Base-by-base conservation (phyloP, 768 basidiomycete species). In the Suillus plorans region DNA sequence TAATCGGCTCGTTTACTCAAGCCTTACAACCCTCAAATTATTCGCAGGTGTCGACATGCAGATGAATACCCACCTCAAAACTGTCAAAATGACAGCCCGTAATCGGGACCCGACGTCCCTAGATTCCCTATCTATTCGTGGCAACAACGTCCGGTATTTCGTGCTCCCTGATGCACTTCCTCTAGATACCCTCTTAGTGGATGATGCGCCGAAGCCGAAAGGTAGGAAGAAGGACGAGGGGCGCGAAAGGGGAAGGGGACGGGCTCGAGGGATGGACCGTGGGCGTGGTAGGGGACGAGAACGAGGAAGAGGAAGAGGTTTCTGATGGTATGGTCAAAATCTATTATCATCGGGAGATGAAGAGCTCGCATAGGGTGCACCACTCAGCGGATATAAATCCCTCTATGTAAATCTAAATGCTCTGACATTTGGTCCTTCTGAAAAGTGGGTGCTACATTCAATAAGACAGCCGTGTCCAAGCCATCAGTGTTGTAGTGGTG, bases 51-150 rank as follows among this genome's bases (percentile, higher is more conserved):
- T 99, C 61, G 97, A 99, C 79, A 95, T 97, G 85, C 95, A 97
- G 73, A 99, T 99, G 97, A 99, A 98, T 81, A 99, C 97, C 5
- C 91, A 97, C 72, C 84, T 99, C 62, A 99, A 99, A 83, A 94
- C 95, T 55, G 93, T 99, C 69, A 98, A 97, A 80, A 90, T 99
- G 83, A 94, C 94, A n/a, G 85, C 88, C 41, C 88, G 94, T 62
- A 95, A 94, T 76, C 91, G 93, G 65, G 93, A 95, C 63, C 93
- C 96, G 4, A 80, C 88, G 34, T 82, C 92, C 25, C 88, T 98
- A 58, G 97, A 99, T 78, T 84, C 90, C 5, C 84, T 99, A 56
- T 95, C 95, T 37, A 97, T 99, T 73, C 88, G 97, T 62, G 97
- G 97, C 42, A 98, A 97, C 83, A 97, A 94, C 73, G 87, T 99